Base-by-base conservation (phyloP, 148 eudicot species). In the Chenopodium suecicum region DNA sequence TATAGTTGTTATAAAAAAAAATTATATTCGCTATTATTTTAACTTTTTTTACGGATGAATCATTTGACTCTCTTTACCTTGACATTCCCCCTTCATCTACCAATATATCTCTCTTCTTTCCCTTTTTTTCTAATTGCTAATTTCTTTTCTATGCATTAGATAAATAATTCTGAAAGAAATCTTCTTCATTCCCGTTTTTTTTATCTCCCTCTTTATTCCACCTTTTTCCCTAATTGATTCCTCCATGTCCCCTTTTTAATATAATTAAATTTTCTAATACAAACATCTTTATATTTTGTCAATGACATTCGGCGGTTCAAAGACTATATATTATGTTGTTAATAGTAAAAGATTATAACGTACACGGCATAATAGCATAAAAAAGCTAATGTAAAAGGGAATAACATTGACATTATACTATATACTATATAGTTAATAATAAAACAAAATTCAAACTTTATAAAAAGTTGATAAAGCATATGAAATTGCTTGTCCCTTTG, bases 401-500 rank as follows among this genome's bases (percentile, higher is more conserved):
- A 46, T 65, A 66, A 20, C 5, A 78, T 46, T 78, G 75, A 58
- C 76, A 70, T 62, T 44, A 37, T 41, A 6, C 44, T 37, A 37
- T 6, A 37, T 37, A 37, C 44, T 32, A 80, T 44, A 80, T 63
- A 78, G 48, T 65, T 25, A 25, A 29, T 74, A 44, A 27, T 17
- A 31, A n/a, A 56, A 14, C 22, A 3, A 56, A 56, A 14, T 17
- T 25, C 70, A 72, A n/a, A 70, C 72, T 81, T 81, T 75, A 54
- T 16, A 69, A 22, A 81, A 81, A 65, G 58, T n/a, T 64, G 27
- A 75, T 5, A 62, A 20, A 75, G 67, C 77, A 50, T 47, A 74
- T 23, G 72, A 74, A 75, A 60, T 81, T 67, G 83, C 3, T 60
- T 81, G 83, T 20, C 75, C 83, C 83, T 81, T 13, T 23, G 34